These are phyloP conservation scores for Metschnikowia matae DNA, from an alignment of 805 yeast genomes.

Conservation along the genomic window DNA sequence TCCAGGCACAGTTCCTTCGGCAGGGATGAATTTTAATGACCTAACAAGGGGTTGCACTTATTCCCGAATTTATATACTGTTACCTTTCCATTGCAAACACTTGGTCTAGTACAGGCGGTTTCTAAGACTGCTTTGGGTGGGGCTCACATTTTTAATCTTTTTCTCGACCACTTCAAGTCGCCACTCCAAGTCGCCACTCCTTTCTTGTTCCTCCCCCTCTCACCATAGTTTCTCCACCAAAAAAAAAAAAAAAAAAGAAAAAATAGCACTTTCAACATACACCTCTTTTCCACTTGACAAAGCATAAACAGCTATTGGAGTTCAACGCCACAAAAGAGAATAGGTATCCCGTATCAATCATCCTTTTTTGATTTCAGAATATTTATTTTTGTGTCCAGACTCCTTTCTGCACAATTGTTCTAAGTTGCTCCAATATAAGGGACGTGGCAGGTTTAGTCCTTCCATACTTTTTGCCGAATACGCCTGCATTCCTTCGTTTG, in stretches of 20 bases:
- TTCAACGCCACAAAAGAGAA: background rate
- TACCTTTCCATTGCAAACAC: background rate
- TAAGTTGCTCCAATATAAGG: background rate
- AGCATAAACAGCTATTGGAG: constrained; percentile 1
- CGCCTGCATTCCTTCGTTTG: background rate
- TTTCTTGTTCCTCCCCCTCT: constrained; percentile 4
- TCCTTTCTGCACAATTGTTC: background rate
- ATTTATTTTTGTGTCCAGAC: background rate
- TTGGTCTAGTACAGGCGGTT: background rate
- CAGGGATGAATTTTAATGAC: background rate
- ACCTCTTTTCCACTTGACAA: constrained; percentile 2
- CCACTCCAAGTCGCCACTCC: constrained; percentile 4
- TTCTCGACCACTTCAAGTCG: constrained; percentile 1
- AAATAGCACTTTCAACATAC: constrained; percentile 4
- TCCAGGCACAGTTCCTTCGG: constrained; percentile 1
- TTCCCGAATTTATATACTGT: background rate
- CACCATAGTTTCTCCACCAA: constrained; percentile 3
- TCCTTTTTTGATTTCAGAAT: background rate
- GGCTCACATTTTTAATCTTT: background rate
- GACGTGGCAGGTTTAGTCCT: constrained; percentile 1
- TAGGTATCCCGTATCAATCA: background rate
- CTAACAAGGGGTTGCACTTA: background rate
- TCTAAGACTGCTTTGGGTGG: background rate
- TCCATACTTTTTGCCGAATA: background rate
- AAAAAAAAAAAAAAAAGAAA: constrained; percentile 4